Base-by-base conservation (phyloP, 1,284 basidiomycete species). In the Volvariella volvacea region DNA sequence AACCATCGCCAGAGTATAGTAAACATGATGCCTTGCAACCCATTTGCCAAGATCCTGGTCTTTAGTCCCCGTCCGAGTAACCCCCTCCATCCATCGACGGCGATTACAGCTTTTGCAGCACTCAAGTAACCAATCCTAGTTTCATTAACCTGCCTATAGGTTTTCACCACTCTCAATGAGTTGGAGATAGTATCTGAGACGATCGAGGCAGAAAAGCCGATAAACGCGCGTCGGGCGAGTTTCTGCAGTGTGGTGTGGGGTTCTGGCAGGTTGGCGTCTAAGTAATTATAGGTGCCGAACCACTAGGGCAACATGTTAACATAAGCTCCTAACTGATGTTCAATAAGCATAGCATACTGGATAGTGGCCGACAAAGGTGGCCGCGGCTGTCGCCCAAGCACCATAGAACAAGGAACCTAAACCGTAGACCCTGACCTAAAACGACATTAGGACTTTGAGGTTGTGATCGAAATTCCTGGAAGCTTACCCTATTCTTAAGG, bases 301-400 rank as follows among this genome's bases (percentile, higher is more conserved):
- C 83, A 87, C 76, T 82, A 31, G 41, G 4, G n/a, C 15, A 4
- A 22, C 19, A 16, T n/a, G n/a, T n/a, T 14, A 28, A 31, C 14
- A 38, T 14, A 40, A 16, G 31, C 33, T 7, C 12, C 22, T 1
- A 17, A 9, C 22, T 41, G 34, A 43, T n/a, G n/a, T 39, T 16
- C 7, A 39, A 19, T n/a, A n/a, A n/a, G n/a, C n/a, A n/a, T n/a
- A 22, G 61, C 73, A 14, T 52, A 78, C 80, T 3, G 85, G 86
- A 60, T 89, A 94, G 61, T 90, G 77, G 0, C 92, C 92, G n/a
- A 92, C 90, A 53, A 94, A 92, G 0, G 90, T 92, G 4, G 91
- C 92, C 3, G 83, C 90, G 1, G 90, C 91, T 0, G 91, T 93
- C 0, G 90, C 92, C 37, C 88, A 55, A 0, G 91, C 91, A 19